Evolutionary conservation across 2,329 filamentous ascomycete genomes (phyloP).

Genomic region (Colletotrichum incanum): DNA sequence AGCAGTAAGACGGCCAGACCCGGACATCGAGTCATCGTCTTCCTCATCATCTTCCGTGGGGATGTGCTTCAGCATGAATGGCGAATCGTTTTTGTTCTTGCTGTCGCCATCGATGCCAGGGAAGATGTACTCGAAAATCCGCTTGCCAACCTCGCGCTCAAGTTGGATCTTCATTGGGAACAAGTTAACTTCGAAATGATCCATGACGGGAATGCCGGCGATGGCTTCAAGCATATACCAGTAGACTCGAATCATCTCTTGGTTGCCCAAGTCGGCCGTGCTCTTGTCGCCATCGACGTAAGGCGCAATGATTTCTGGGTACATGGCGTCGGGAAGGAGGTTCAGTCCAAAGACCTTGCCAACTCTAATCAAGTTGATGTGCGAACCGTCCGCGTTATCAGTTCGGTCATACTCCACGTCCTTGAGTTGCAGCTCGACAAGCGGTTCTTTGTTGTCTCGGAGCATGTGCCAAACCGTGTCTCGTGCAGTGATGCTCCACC

Average conservation of each 20-base stretch:
- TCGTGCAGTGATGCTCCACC: constrained; percentile 93
- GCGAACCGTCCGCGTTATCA: constrained; percentile 97
- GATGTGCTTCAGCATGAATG: constrained; percentile 68
- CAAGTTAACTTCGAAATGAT: constrained; percentile 94
- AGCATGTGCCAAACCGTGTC: constrained; percentile 99
- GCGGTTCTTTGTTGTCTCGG: constrained; percentile 85
- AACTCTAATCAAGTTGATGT: constrained; percentile 92
- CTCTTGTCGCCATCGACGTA: constrained; percentile 80
- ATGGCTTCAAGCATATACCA: constrained; percentile 99
- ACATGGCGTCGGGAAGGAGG: constrained; percentile 89
- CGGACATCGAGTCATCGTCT: constrained; percentile 58
- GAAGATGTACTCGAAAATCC: constrained; percentile 97
- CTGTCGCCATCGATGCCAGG: constrained; percentile 80
- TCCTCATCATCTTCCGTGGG: constrained; percentile 67
- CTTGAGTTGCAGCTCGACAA: constrained; percentile 93
- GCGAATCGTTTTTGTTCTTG: constrained; percentile 69
- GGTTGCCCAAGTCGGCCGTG: constrained; percentile 69
- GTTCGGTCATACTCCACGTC: constrained; percentile 95
- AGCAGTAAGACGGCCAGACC: constrained; percentile 56
- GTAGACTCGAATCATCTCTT: constrained; percentile 92
- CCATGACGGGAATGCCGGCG: constrained; percentile 96
- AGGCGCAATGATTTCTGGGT: constrained; percentile 95
- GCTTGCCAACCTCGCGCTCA: constrained; percentile 92
- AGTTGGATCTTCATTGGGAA: constrained; percentile 95
- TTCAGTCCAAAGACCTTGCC: constrained; percentile 92